Base-by-base conservation (phyloP, 2,329 filamentous ascomycete genomes). In the Dactylella cylindrospora region DNA sequence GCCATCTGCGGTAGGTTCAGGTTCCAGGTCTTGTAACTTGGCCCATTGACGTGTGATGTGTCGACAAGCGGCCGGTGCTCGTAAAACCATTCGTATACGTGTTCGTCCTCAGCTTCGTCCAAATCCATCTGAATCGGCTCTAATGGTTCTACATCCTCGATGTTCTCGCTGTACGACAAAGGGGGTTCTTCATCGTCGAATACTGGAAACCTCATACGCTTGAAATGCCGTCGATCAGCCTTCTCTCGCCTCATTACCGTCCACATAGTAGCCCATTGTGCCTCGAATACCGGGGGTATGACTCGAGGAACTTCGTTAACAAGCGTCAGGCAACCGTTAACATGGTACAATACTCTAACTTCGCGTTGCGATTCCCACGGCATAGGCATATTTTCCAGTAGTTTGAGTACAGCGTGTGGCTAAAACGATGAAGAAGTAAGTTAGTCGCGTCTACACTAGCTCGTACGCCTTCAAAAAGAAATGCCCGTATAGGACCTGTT, bases 211-310 rank as follows among this genome's bases (percentile, higher is more conserved):
- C 94, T 84, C 93, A 98, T 98, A 66, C 93, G 84, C 78, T 98
- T 98, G 79, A 98, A 98, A 69, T 97, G 83, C 71, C 91, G 79
- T 73, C 93, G 79, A 70, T 98, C 93, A 71, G 90, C 93, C 79
- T 98, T 98, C 73, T 98, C 93, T 69, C 94, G 86, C 69, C 93
- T 84, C 93, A 98, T 98, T 36, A 87, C 89, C 20, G 95, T 85
- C 93, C 93, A 98, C 93, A 98, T 98, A 50, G 91, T 95, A 9
- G 93, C 93, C 93, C 93, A 98, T 73, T 98, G 93, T 54, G 93
- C 93, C 72, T 96, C 90, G 74, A 95, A 98, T 3, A 98, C 88
- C 0, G 93, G 93, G 72, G 97, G 93, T 70, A 98, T 97, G 51
- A 98, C 94, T 69, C 94, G 83, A 10, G 94, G 93, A 5, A 85